These are phyloP conservation scores for Micractinium conductrix DNA, from an alignment of 139 green algal genomes.

Conservation along the genomic window DNA sequence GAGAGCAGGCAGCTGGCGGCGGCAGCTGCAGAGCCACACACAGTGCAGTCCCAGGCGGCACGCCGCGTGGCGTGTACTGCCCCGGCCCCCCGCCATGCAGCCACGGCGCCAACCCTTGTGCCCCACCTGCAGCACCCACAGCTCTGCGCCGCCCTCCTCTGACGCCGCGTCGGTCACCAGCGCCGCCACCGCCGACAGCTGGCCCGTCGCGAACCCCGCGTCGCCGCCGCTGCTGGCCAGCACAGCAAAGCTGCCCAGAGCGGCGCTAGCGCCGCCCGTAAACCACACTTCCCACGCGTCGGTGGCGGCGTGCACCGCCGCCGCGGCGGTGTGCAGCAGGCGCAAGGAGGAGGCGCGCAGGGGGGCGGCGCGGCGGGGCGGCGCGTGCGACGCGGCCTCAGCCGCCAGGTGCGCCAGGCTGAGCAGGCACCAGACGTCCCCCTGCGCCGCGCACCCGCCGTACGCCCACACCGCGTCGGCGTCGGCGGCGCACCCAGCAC, in stretches of 20 bases:
- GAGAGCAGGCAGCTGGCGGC: no score
- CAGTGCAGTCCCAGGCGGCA: no score
- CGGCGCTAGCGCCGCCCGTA: conserved; percentile 4
- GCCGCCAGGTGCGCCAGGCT: background rate
- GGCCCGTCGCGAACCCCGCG: background rate
- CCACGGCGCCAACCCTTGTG: no score
- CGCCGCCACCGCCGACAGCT: background rate
- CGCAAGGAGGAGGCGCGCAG: background rate
- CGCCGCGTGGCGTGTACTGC: no score
- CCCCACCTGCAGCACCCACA: conserved; percentile 22
- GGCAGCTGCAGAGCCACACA: no score
- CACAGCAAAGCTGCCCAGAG: conserved; percentile 18
- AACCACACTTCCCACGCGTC: background rate
- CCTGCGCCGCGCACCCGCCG: background rate
- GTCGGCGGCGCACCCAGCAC: background rate
- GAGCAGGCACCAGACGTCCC: conserved; percentile 30
- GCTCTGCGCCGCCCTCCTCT: conserved; percentile 8
- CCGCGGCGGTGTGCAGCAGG: background rate
- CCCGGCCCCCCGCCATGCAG: no score
- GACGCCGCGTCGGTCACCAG: conserved; percentile 7
- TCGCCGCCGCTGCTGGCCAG: conserved; percentile 9
- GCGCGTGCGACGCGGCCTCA: background rate
- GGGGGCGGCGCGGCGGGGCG: background rate
- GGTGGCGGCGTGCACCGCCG: background rate
- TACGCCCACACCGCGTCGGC: background rate